Evolutionary conservation across 73 alveolate species (phyloP), one percentile per base, ranked within the genome.

Genomic region (Paramecium tetraurelia): DNA sequence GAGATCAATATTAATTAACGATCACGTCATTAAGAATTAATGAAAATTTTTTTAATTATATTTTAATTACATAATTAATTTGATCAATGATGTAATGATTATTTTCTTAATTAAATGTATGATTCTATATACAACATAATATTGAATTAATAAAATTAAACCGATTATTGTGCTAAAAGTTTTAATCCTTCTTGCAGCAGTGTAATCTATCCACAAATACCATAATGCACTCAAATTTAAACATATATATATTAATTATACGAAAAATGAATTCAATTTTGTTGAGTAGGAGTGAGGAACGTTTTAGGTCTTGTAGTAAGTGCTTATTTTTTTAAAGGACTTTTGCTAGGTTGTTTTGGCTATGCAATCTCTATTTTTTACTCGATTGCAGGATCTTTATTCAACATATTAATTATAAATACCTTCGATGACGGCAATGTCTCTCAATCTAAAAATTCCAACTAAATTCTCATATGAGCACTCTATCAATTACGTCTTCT

Each of bases 381-480:
- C n/a, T 53, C 69, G 6, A 53, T 53, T 18, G 29, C 20, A 53
- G 69, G 69, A 18, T 53, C 69, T 53, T 53, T 16, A 53, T n/a
- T 18, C 35, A 20, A 53, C 18, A 53, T 53, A 18, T n/a, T 53
- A 53, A 53, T 53, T 53, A 8, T 53, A 53, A n/a, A 18, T 80
- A 80, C 90, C 90, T 40, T 80, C 90, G 5, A 80, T 43, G 8
- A 80, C 90, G 10, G 90, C 90, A 18, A 80, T 80, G 18, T 80
- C 75, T 48, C 57, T 80, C 7, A 80, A n/a, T 40, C 57, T 21
- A 80, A 80, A 80, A 16, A 80, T 18, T 44, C 90, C 90, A 6
- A 46, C 31, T 21, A 20, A 31, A 80, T 80, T 80, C 38, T 80
- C 46, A 48, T 80, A 80, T 3, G 20, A 9, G 7, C 71, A 44